These are phyloP conservation scores for Claviceps arundinis DNA, from an alignment of 2,329 filamentous ascomycete genomes.

Conservation along the genomic window DNA sequence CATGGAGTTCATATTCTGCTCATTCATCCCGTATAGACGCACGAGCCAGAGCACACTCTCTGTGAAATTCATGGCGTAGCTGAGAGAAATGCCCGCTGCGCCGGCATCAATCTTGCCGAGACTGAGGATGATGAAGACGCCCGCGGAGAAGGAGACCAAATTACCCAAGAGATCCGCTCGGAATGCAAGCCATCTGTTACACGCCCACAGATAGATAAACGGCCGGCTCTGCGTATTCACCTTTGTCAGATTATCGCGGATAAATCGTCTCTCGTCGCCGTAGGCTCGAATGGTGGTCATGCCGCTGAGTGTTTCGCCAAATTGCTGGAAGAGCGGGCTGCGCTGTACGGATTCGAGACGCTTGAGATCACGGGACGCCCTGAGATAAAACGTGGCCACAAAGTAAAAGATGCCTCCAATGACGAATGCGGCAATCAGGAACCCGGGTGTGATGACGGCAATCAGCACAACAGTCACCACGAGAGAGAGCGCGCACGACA, in stretches of 20 bases:
- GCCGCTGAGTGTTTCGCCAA: constrained; percentile 86
- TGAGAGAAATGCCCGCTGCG: constrained; percentile 83
- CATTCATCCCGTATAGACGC: constrained; percentile 82
- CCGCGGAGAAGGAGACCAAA: constrained; percentile 84
- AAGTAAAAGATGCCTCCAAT: constrained; percentile 74
- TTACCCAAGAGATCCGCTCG: constrained; percentile 84
- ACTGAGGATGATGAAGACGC: constrained; percentile 76
- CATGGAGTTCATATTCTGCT: constrained; percentile 99
- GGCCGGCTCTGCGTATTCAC: constrained; percentile 88
- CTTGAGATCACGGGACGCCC: constrained; percentile 89
- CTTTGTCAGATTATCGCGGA: constrained; percentile 74
- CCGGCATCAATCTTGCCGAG: constrained; percentile 78
- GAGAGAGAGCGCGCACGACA: constrained; percentile 52
- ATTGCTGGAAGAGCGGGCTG: constrained; percentile 94
- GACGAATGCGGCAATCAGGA: constrained; percentile 74
- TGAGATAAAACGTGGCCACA: constrained; percentile 78
- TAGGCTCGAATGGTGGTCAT: constrained; percentile 97
- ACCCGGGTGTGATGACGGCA: constrained; percentile 75
- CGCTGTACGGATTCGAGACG: constrained; percentile 86
- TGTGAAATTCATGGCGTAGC: constrained; percentile 91
- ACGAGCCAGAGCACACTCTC: constrained; percentile 97
- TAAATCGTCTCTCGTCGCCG: constrained; percentile 84
- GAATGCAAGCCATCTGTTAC: constrained; percentile 92
- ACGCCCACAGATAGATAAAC: constrained; percentile 92
- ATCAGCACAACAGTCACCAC: constrained; percentile 82